phyloP scores from a whole-genome alignment of 2,329 filamentous ascomycete genomes.

The Triangularia setosa region DNA sequence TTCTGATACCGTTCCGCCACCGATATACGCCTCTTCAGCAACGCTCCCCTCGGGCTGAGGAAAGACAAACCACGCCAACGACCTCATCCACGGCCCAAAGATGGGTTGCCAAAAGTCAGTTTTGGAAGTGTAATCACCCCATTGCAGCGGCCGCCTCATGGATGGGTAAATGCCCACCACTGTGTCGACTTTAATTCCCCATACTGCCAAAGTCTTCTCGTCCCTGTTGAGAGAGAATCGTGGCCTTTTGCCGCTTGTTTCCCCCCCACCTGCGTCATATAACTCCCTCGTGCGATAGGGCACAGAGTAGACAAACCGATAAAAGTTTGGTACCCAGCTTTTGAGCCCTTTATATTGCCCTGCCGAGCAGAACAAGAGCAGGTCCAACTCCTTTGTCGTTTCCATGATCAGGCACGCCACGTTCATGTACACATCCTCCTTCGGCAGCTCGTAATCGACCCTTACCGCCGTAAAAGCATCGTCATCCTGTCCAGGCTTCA shows the following conservation, averaged over 20 bases:
- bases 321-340: neutral
- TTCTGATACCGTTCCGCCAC: neutral
- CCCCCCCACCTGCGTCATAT: neutral
- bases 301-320: neutral
- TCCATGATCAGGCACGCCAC: neutral
- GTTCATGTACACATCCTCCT: neutral
- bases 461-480: neutral
- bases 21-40: neutral
- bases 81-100: neutral
- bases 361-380: neutral
- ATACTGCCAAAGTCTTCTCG: neutral
- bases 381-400: neutral
- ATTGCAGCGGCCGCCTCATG: neutral
- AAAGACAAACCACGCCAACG: neutral
- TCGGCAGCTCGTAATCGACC: neutral
- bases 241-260: neutral
- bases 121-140: neutral
- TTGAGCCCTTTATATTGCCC: neutral
- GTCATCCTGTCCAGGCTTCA: neutral
- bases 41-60: neutral
- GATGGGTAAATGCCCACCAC: neutral
- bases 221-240: neutral
- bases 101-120: neutral
- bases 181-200: neutral
- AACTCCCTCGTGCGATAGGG: neutral